These are phyloP conservation scores for Yamadazyma sp. DNA, from an alignment of 1,139 yeast genomes.

Conservation along the genomic window DNA sequence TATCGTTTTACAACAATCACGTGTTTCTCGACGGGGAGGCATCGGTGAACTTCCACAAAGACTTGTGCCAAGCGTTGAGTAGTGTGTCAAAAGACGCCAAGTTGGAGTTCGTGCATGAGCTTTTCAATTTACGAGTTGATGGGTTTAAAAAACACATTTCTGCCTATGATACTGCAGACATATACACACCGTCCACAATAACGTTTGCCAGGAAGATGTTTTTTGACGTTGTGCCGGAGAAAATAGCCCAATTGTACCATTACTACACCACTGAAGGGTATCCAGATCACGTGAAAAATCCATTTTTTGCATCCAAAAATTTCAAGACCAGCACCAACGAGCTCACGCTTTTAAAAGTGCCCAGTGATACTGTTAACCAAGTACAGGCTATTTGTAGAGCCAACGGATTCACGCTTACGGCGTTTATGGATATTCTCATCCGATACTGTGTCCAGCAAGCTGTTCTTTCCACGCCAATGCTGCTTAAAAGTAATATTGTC, in stretches of 20 bases:
- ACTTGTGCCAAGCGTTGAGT: constrained; percentile 21
- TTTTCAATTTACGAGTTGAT: constrained; percentile 7
- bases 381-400: constrained; percentile 16
- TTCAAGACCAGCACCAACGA: constrained; percentile 12
- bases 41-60: constrained; percentile 31
- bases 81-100: neutral
- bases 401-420: constrained; percentile 25
- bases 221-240: constrained; percentile 6
- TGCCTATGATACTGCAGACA: constrained; percentile 9
- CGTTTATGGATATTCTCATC: constrained; percentile 22
- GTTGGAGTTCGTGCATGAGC: constrained; percentile 4
- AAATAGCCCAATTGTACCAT: constrained; percentile 4
- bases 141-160: constrained; percentile 8
- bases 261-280: constrained; percentile 9
- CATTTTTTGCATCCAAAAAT: constrained; percentile 17
- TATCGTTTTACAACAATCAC: constrained; percentile 34
- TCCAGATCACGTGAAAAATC: constrained; percentile 16
- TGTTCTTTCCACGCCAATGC: constrained; percentile 14
- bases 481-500: constrained; percentile 15
- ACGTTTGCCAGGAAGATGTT: neutral
- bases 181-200: neutral
- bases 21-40: constrained; percentile 36
- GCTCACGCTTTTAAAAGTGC: constrained; percentile 17
- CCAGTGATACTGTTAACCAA: constrained; percentile 10
- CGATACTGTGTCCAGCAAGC: constrained; percentile 23